Conservation (phyloP, 1,139 yeast species). For the Suhomyces wounanorum region DNA sequence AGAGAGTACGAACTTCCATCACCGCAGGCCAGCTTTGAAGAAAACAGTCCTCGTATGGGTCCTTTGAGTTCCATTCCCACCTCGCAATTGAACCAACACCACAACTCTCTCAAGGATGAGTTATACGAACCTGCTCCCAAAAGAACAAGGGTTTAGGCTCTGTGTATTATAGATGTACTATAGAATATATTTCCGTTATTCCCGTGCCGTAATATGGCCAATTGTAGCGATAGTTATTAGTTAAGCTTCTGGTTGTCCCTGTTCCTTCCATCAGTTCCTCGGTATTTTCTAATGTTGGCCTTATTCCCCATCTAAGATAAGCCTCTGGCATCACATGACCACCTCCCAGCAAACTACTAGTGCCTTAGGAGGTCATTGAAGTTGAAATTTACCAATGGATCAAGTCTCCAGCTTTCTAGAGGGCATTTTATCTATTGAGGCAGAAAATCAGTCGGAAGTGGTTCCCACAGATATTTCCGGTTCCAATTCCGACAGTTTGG, state of each 20-base stretch:
- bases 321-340: neutral
- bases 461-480: slow-evolving; percentile 2
- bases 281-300: neutral
- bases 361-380: neutral
- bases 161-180: neutral
- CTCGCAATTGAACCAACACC: slow-evolving; percentile 9
- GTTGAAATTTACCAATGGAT: slow-evolving; percentile 18
- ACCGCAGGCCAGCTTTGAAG: slow-evolving; percentile 23
- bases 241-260: too few relatives aligned
- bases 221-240: too few relatives aligned
- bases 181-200: neutral
- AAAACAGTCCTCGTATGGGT: neutral
- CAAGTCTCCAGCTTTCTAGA: slow-evolving; percentile 26
- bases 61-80: slow-evolving; percentile 7
- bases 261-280: neutral
- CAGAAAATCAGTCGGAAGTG: slow-evolving; percentile 3
- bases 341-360: neutral
- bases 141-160: slow-evolving; percentile 3
- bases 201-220: neutral
- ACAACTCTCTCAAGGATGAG: neutral
- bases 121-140: slow-evolving; percentile 6
- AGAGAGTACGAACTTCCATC: slow-evolving; percentile 20
- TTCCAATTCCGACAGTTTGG: slow-evolving; percentile 8
- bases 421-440: slow-evolving; percentile 22
- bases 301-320: neutral